Evolutionary conservation across 306 rosid species (phyloP).

Genomic region (Prunus campanulata): DNA sequence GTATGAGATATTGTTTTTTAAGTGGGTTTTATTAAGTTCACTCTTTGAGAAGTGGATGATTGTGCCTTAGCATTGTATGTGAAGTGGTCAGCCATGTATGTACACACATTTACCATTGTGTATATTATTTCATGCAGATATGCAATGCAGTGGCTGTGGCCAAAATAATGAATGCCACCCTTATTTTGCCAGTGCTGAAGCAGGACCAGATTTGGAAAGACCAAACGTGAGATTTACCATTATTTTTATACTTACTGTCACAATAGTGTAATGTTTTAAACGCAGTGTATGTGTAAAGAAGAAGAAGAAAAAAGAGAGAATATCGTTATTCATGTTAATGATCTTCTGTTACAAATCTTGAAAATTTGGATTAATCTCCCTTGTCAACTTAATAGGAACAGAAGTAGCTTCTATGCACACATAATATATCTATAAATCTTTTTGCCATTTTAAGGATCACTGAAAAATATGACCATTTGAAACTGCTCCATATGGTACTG

Average conservation of each 20-base stretch:
- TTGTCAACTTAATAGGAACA: neutral
- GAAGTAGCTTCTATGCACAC: neutral
- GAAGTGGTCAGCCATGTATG: neutral
- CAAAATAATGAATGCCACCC: slow-evolving; percentile 94
- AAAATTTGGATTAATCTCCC: neutral
- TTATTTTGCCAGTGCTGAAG: slow-evolving; percentile 93
- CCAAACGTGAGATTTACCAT: slow-evolving; percentile 71
- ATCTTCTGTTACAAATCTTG: neutral
- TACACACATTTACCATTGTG: neutral
- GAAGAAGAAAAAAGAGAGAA: neutral
- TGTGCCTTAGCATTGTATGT: neutral
- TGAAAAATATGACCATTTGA: neutral
- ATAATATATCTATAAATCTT: neutral
- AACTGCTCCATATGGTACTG: slow-evolving; percentile 4
- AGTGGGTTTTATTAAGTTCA: neutral
- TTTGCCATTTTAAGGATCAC: neutral
- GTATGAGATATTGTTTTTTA: neutral
- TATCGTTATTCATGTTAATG: neutral
- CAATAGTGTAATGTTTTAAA: neutral
- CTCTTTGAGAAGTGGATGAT: neutral
- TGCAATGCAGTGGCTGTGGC: slow-evolving; percentile 99
- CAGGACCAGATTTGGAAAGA: slow-evolving; percentile 99
- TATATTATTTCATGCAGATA: slow-evolving; percentile 56
- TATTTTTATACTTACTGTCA: neutral
- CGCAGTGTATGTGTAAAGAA: neutral